phyloP scores from a whole-genome alignment of 2,329 filamentous ascomycete genomes.

The Trichoderma sp. region DNA sequence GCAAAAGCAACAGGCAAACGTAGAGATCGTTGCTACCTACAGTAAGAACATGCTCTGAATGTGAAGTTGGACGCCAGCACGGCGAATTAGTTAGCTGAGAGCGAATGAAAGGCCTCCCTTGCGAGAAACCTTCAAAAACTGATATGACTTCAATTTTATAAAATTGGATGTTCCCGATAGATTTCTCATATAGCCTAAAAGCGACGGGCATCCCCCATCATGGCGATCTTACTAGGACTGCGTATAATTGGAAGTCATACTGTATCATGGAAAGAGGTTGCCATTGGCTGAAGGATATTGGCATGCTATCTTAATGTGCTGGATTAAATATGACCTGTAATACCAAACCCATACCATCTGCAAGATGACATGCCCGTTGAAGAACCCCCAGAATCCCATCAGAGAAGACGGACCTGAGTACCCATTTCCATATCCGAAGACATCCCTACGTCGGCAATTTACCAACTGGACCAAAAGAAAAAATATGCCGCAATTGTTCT shows the following conservation, averaged over 20 bases:
- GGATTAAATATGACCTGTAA: background rate
- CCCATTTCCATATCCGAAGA: background rate
- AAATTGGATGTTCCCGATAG: no score
- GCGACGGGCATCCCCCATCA: background rate
- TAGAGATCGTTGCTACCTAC: background rate
- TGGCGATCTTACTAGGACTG: background rate
- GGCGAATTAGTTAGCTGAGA: background rate
- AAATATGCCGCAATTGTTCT: background rate
- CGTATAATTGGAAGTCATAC: background rate
- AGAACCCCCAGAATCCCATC: background rate
- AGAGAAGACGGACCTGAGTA: background rate
- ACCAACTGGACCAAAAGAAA: background rate
- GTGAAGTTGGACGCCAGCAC: background rate
- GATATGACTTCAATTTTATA: background rate
- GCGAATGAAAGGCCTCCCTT: background rate
- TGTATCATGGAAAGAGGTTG: background rate
- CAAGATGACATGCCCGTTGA: background rate
- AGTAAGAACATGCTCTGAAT: background rate
- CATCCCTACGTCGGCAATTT: background rate
- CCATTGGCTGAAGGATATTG: background rate
- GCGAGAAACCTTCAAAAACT: background rate
- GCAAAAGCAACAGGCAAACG: background rate
- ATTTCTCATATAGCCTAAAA: background rate
- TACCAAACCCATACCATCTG: no score
- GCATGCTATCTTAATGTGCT: no score